Conservation (phyloP, 257 asterid species). For the Nicotiana paniculata region DNA sequence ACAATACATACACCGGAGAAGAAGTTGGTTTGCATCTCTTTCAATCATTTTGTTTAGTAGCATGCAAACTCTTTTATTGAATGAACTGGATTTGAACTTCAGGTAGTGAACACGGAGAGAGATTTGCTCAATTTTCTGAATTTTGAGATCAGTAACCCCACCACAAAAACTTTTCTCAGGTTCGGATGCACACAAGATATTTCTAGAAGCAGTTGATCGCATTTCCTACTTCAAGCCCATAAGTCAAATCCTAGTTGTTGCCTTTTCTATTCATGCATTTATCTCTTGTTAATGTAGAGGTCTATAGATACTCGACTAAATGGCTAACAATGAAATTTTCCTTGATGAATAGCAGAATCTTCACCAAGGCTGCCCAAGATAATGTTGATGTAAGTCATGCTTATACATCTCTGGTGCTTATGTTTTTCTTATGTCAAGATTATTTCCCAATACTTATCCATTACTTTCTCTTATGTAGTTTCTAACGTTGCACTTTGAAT, state of each 20-base stretch:
- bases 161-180: constrained; percentile 77
- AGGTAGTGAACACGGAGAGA: constrained; percentile 68
- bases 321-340: background rate
- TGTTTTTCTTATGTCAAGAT: background rate
- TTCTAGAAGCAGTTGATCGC: background rate
- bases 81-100: constrained; percentile 1
- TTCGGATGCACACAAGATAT: constrained; percentile 9
- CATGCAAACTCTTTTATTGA: background rate
- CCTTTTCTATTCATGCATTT: background rate
- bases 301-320: background rate
- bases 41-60: background rate
- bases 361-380: constrained; percentile 56
- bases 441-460: background rate
- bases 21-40: constrained; percentile 44
- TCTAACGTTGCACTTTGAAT: constrained; percentile 41
- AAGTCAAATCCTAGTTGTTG: background rate
- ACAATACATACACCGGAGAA: constrained; percentile 67
- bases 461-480: constrained; percentile 36
- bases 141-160: constrained; percentile 65
- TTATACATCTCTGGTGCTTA: background rate
- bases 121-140: constrained; percentile 54
- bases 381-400: constrained; percentile 33
- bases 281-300: background rate
- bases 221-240: constrained; percentile 1
- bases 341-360: constrained; percentile 46